Percentiles rank a stretch among this genome's conserved stretches.
Conservation (phyloP, 1,284 basidiomycete species). For the Leccinum pachyderme region DNA sequence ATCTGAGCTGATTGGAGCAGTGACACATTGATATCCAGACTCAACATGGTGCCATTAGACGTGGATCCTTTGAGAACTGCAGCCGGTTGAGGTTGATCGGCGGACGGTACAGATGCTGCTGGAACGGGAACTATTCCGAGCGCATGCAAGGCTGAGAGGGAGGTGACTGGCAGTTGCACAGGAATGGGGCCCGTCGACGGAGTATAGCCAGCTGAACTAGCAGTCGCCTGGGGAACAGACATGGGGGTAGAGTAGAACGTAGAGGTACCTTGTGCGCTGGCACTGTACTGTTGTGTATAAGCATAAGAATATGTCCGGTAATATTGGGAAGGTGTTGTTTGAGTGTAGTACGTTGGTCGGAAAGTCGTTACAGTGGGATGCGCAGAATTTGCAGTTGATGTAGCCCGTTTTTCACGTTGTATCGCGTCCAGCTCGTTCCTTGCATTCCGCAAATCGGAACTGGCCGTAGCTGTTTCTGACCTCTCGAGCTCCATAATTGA, state of each 20-base stretch:
- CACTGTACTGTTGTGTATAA: constrained; percentile 51
- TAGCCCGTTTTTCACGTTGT: constrained; percentile 60
- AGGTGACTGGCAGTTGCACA: constrained; percentile 68
- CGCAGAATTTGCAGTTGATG: constrained; percentile 20
- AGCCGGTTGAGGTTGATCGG: constrained; percentile 60
- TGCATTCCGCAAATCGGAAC: constrained; percentile 57
- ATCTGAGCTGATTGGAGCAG: constrained; percentile 67
- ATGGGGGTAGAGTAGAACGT: constrained; percentile 32
- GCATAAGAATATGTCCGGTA: constrained; percentile 56
- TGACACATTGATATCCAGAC: constrained; percentile 72
- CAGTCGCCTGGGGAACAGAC: constrained; percentile 26
- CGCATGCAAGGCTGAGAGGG: constrained; percentile 62
- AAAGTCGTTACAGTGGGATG: constrained; percentile 35
- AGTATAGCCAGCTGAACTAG: constrained; percentile 36
- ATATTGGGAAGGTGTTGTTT: constrained; percentile 46
- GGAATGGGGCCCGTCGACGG: constrained; percentile 56
- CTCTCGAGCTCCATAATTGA: constrained; percentile 64
- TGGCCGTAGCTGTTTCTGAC: constrained; percentile 52
- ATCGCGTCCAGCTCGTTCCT: constrained; percentile 63
- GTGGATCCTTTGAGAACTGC: constrained; percentile 68
- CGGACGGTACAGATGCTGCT: constrained; percentile 49
- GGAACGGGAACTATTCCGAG: constrained; percentile 74
- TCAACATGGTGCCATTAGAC: constrained; percentile 66
- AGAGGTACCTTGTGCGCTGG: constrained; percentile 29
- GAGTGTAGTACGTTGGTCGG: constrained; percentile 36